A percentile compares a stretch with the other conserved stretches of the same genome.
Evolutionary conservation across 352 stramenopile genomes (phyloP).

Genomic region (Saprolegnia parasitica): DNA sequence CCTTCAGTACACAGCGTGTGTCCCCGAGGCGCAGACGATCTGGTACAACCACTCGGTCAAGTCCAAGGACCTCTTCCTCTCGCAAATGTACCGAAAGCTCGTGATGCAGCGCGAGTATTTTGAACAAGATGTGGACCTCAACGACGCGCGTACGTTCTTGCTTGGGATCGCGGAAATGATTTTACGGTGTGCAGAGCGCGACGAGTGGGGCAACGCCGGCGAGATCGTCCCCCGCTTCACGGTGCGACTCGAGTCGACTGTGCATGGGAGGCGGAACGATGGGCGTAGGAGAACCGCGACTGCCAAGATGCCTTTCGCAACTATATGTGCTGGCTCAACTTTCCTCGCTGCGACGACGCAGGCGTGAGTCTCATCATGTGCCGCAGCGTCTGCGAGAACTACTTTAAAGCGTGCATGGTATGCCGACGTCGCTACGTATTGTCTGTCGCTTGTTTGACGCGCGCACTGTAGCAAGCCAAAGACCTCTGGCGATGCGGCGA

Average conservation of each 20-base stretch:
- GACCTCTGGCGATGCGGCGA: slow-evolving; percentile 87
- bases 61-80: slow-evolving; percentile 62
- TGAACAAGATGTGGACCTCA: slow-evolving; percentile 61
- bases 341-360: slow-evolving; percentile 85
- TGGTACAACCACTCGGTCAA: slow-evolving; percentile 77
- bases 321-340: slow-evolving; percentile 90
- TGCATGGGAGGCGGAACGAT: neutral
- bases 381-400: slow-evolving; percentile 88
- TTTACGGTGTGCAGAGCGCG: slow-evolving; percentile 27
- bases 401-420: slow-evolving; percentile 69
- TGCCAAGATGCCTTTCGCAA: slow-evolving; percentile 88
- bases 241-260: neutral
- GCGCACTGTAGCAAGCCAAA: slow-evolving; percentile 44
- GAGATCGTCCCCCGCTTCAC: slow-evolving; percentile 72
- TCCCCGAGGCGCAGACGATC: slow-evolving; percentile 62
- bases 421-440: neutral
- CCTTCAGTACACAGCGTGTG: slow-evolving; percentile 65
- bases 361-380: slow-evolving; percentile 77
- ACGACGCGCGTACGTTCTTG: slow-evolving; percentile 36
- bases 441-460: neutral
- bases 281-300: slow-evolving; percentile 63
- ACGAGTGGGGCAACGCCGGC: slow-evolving; percentile 60
- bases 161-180: neutral
- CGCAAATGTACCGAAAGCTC: slow-evolving; percentile 65
- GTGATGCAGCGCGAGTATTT: slow-evolving; percentile 50